phyloP scores from a whole-genome alignment of 2,329 filamentous ascomycete genomes.

The Penicillium sp. region DNA sequence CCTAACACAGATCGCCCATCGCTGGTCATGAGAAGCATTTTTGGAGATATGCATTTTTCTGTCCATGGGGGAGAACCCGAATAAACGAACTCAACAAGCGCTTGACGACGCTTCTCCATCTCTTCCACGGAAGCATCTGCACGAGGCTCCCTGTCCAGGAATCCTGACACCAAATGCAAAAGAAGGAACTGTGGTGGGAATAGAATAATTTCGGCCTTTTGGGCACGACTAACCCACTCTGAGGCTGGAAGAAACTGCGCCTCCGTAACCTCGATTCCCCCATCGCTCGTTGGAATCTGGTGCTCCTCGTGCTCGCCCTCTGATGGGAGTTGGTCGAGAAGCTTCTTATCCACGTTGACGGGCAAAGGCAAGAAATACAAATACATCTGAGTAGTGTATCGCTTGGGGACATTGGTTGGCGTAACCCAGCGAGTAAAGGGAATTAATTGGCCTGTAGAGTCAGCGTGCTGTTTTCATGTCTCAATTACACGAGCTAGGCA shows the following conservation, averaged over 20 bases:
- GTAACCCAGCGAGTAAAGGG: conserved; percentile 95
- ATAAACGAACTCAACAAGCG: conserved; percentile 52
- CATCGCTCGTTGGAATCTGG: conserved; percentile 70
- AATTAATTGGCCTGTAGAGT: conserved; percentile 58
- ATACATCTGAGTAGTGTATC: conserved; percentile 97
- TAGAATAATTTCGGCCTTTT: conserved; percentile 69
- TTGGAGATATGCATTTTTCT: conserved; percentile 50
- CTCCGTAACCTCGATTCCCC: conserved; percentile 68
- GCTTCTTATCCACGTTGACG: conserved; percentile 31
- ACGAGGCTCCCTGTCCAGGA: conserved; percentile 45
- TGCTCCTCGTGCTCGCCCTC: conserved; percentile 56
- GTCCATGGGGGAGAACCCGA: conserved; percentile 48
- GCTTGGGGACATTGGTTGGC: conserved; percentile 65
- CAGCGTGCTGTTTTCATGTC: background rate
- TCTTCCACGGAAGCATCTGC: conserved; percentile 26
- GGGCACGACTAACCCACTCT: conserved; percentile 67
- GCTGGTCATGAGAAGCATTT: conserved; percentile 36
- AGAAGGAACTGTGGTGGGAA: conserved; percentile 83
- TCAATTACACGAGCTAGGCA: background rate
- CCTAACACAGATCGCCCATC: conserved; percentile 55
- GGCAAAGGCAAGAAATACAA: conserved; percentile 76
- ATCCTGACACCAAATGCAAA: conserved; percentile 52
- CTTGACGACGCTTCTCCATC: conserved; percentile 41
- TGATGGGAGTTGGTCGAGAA: conserved; percentile 36
- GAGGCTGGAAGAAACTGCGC: conserved; percentile 72